These are phyloP conservation scores for Trametes hirsuta DNA, from an alignment of 1,284 basidiomycete genomes.

Conservation along the genomic window DNA sequence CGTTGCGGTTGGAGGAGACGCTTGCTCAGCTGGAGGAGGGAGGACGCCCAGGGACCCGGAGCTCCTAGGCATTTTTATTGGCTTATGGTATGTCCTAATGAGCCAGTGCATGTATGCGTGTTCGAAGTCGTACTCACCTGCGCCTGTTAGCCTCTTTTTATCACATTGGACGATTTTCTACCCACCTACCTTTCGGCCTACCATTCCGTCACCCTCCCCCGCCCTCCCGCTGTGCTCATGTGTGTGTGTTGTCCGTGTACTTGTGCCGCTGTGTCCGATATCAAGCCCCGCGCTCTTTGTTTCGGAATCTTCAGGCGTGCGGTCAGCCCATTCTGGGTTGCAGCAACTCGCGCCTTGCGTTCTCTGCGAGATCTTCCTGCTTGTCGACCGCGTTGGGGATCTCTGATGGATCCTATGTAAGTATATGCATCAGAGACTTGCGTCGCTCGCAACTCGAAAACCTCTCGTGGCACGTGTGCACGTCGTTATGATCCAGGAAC, in stretches of 20 bases:
- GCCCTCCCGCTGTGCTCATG: constrained; percentile 4
- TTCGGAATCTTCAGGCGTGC: too few species aligned
- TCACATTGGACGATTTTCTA: not conserved
- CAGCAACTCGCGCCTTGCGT: too few species aligned
- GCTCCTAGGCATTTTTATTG: constrained; percentile 6
- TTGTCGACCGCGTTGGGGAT: too few species aligned
- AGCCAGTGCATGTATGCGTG: not conserved
- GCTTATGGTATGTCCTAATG: not conserved
- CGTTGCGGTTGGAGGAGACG: constrained; percentile 57
- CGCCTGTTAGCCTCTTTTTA: not conserved
- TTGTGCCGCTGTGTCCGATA: constrained; percentile 13
- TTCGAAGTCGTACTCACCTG: not conserved
- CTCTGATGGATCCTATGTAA: too few species aligned
- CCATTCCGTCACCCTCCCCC: not conserved
- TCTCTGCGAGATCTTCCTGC: too few species aligned
- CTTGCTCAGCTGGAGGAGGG: constrained; percentile 52
- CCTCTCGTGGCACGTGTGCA: too few species aligned
- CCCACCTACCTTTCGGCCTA: too few species aligned
- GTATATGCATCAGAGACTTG: too few species aligned
- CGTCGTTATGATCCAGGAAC: too few species aligned
- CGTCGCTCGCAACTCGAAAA: too few species aligned
- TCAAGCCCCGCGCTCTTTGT: too few species aligned
- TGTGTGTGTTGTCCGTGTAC: constrained; percentile 19
- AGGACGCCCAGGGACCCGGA: constrained; percentile 6
- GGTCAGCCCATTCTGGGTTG: too few species aligned